Base-by-base conservation (phyloP, 2,329 filamentous ascomycete species). In the Biscogniauxia sp. region DNA sequence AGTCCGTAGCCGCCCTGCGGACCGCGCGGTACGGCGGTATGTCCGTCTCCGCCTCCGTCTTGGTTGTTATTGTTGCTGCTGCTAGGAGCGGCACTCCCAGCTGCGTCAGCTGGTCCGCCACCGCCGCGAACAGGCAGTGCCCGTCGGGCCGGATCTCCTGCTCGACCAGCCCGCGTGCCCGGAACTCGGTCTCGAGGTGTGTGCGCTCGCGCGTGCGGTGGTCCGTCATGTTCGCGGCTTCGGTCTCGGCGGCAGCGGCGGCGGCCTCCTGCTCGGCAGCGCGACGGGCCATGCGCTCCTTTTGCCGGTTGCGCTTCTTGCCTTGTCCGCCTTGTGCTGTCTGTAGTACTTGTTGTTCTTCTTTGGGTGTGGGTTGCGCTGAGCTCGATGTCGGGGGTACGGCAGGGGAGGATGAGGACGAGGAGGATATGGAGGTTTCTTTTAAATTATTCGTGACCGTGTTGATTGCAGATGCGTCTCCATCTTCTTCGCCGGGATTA, bases 101-200 rank as follows among this genome's bases (percentile, higher is more conserved):
- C 57, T 83, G 79, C 57, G 77, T 78, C 57, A 97, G 81, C 76
- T 97, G 93, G 74, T 95, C 92, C 25, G 94, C 93, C 55, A 98
- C 84, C 0, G 95, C 93, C 17, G 92, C 90, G 77, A 98, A 99
- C 17, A 99, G 80, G 73, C 95, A 99, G 77, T 99, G 95, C 0
- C 95, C 95, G 76, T 99, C 94, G 0, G 95, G 92, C 49, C 84
- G 84, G 60, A 99, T 93, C 61, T 92, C 87, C 68, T 90, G 84
- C 78, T 97, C 91, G 20, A 79, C 80, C 17, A 98, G 82, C 0
- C 81, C 81, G 60, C 89, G 78, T 52, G 81, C 78, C 57, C 80
- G 77, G 73, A 97, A 89, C 50, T 85, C 84, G 26, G 79, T 79
- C 60, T 84, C 80, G 87, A 99, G 93, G 53, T 84, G 82, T 56